A percentile compares a stretch with the other conserved stretches of the same genome.
Conservation (phyloP, 176 grass and related monocot species). For the Chrysopogon serrulatus region DNA sequence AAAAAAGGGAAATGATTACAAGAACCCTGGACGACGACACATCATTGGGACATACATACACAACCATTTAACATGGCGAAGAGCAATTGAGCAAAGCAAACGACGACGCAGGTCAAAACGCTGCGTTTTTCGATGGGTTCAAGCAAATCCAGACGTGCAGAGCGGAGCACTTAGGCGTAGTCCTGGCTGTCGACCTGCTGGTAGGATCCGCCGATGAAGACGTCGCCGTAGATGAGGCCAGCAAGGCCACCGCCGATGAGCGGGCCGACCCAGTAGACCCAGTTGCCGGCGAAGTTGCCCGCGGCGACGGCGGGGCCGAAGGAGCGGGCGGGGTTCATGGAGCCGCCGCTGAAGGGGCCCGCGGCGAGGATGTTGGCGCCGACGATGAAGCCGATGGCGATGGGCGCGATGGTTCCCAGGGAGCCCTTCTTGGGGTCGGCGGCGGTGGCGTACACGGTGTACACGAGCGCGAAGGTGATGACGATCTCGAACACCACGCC, state of each 20-base stretch:
- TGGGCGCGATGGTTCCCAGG: constrained; percentile 83
- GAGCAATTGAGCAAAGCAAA: constrained; percentile 32
- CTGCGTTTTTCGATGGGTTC: neutral
- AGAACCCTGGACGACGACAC: neutral
- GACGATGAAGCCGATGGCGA: constrained; percentile 98
- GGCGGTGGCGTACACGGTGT: constrained; percentile 96
- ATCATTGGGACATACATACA: constrained; percentile 14
- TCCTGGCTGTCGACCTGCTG: constrained; percentile 56
- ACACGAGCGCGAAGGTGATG: constrained; percentile 92
- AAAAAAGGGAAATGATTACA: neutral
- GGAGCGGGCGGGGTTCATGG: constrained; percentile 96
- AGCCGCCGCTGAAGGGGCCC: constrained; percentile 89
- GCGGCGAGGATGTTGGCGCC: constrained; percentile 95
- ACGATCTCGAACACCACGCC: constrained; percentile 85
- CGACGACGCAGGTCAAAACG: neutral
- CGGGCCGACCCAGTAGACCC: constrained; percentile 95
- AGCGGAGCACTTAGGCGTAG: constrained; percentile 37
- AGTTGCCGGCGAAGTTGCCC: constrained; percentile 81
- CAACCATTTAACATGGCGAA: neutral
- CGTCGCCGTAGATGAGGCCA: constrained; percentile 73
- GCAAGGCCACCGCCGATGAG: constrained; percentile 85
- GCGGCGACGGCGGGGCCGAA: constrained; percentile 78
- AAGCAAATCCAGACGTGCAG: neutral
- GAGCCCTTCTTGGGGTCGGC: constrained; percentile 91
- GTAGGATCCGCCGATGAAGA: constrained; percentile 69